These are phyloP conservation scores for Boletus rubroflammeus DNA, from an alignment of 768 basidiomycete species.

Conservation along the genomic window DNA sequence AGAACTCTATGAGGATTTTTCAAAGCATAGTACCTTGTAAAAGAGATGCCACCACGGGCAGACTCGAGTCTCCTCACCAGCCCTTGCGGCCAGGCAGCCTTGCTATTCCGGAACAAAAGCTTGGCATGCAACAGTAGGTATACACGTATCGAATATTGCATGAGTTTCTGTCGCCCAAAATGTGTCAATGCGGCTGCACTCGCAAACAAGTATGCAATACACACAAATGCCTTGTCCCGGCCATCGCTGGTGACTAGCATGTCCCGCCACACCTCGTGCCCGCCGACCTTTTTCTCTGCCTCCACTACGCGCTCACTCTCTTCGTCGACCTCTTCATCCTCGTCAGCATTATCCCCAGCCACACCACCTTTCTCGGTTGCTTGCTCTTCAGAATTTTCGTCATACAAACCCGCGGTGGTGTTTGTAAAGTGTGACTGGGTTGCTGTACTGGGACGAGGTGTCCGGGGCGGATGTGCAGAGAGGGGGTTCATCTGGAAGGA, in stretches of 20 bases:
- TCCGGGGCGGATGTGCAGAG: slow-evolving; percentile 74
- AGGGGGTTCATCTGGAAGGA: slow-evolving; percentile 82
- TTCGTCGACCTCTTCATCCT: slow-evolving; percentile 45
- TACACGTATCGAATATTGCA: slow-evolving; percentile 78
- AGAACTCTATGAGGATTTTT: not conserved
- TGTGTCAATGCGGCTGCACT: not conserved
- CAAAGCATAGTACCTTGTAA: slow-evolving; percentile 55
- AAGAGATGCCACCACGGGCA: slow-evolving; percentile 57
- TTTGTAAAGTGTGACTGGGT: slow-evolving; percentile 25
- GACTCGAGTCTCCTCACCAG: slow-evolving; percentile 58
- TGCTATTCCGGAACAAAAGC: slow-evolving; percentile 43
- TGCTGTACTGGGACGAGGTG: slow-evolving; percentile 46
- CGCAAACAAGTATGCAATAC: slow-evolving; percentile 27
- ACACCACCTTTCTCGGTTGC: slow-evolving; percentile 15
- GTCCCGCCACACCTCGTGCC: slow-evolving; percentile 77
- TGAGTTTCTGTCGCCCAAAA: slow-evolving; percentile 59
- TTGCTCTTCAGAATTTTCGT: slow-evolving; percentile 40
- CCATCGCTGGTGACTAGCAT: slow-evolving; percentile 75
- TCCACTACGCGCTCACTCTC: slow-evolving; percentile 44
- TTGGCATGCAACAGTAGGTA: slow-evolving; percentile 69
- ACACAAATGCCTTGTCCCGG: slow-evolving; percentile 81
- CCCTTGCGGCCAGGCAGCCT: slow-evolving; percentile 49
- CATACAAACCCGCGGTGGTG: slow-evolving; percentile 33
- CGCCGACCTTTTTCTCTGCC: slow-evolving; percentile 46
- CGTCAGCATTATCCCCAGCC: slow-evolving; percentile 22